These are phyloP conservation scores for Venturia aucupariae DNA, from an alignment of 2,329 filamentous ascomycete species.

Conservation along the genomic window DNA sequence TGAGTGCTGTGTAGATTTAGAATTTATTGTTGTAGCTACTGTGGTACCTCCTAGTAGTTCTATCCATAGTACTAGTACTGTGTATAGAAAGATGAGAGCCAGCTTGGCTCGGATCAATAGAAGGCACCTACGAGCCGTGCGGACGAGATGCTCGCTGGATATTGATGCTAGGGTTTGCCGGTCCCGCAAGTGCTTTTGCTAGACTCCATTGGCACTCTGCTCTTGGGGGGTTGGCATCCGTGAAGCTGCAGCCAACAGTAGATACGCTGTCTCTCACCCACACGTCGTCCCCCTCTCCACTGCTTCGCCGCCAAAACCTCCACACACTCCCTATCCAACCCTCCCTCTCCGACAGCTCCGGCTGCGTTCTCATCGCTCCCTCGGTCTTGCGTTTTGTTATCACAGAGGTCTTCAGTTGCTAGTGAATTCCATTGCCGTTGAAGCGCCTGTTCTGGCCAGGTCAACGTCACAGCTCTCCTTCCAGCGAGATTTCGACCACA, in stretches of 20 bases:
- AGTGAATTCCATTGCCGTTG: neutral
- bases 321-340: neutral
- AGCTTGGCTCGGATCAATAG: constrained; percentile 1
- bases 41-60: too few species aligned
- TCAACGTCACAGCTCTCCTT: constrained; percentile 4
- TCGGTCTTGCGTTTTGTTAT: constrained; percentile 1
- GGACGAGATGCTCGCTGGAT: too few species aligned
- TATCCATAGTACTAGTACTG: too few species aligned
- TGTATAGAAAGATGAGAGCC: neutral
- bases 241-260: constrained; percentile 4
- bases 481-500: neutral
- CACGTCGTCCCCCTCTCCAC: neutral
- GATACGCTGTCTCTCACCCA: neutral
- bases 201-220: neutral
- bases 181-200: neutral
- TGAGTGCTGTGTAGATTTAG: too few species aligned
- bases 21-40: too few species aligned
- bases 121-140: neutral
- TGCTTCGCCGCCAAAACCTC: neutral
- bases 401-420: neutral
- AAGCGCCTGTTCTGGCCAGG: constrained; percentile 3
- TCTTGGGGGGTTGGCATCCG: neutral
- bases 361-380: neutral
- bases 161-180: too few species aligned
- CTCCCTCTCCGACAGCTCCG: neutral